phyloP scores from a whole-genome alignment of 306 rosid species.

The Cyamopsis tetragonoloba region DNA sequence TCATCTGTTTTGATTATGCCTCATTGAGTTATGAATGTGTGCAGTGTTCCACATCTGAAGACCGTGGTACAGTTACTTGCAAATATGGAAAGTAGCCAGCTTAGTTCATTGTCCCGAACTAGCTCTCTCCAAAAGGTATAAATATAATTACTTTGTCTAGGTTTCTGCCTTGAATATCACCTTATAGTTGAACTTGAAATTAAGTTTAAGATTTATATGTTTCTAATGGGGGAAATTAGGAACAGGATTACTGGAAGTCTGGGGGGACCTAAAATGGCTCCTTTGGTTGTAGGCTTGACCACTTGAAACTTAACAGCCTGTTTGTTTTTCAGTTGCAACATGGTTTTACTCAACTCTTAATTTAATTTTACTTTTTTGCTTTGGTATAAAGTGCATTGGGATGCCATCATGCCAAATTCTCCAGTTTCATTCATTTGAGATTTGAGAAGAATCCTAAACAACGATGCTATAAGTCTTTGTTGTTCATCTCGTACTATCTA shows the following conservation, averaged over 20 bases:
- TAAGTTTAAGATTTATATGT: neutral
- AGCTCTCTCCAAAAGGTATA: slow-evolving; percentile 54
- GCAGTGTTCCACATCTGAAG: slow-evolving; percentile 74
- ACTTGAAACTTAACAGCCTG: no score
- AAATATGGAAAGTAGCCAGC: slow-evolving; percentile 86
- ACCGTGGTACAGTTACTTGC: slow-evolving; percentile 67
- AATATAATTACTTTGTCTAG: neutral
- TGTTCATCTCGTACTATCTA: neutral
- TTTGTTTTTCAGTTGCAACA: no score
- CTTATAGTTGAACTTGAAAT: neutral
- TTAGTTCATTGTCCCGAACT: slow-evolving; percentile 47
- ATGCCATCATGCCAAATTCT: no score
- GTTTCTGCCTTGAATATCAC: neutral
- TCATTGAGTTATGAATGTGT: slow-evolving; percentile 13
- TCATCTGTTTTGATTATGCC: no score
- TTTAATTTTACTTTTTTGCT: no score
- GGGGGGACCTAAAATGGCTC: neutral
- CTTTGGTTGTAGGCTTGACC: neutral
- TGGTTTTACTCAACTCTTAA: no score
- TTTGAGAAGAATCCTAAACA: no score
- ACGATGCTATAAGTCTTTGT: slow-evolving; percentile 14
- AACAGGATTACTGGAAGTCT: no score
- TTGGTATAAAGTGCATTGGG: no score
- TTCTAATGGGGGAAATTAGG: slow-evolving; percentile 3
- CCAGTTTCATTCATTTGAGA: no score